These are phyloP conservation scores for Eragrostis tef DNA, from an alignment of 202 grass and related monocot genomes.

Conservation along the genomic window DNA sequence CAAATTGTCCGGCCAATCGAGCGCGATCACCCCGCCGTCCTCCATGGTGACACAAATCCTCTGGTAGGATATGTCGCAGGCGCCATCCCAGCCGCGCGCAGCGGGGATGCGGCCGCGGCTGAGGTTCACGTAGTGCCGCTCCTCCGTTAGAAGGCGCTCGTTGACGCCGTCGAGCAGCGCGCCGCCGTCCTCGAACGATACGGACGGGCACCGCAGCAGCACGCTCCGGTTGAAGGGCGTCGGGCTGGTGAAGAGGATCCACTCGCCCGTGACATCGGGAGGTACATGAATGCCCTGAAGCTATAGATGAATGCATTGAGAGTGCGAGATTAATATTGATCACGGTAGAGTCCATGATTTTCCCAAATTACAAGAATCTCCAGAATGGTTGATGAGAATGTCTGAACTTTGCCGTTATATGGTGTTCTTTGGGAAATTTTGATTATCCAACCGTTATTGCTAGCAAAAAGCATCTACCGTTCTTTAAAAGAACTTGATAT, in stretches of 20 bases:
- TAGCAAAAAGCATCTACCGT: not conserved
- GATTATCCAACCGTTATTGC: not conserved
- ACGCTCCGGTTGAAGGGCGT: constrained; percentile 91
- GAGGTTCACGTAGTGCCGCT: constrained; percentile 82
- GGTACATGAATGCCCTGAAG: constrained; percentile 16
- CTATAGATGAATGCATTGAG: not conserved
- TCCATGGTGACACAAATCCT: constrained; percentile 69
- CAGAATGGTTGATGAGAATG: constrained; percentile 9
- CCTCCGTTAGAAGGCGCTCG: constrained; percentile 70
- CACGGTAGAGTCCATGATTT: constrained; percentile 1
- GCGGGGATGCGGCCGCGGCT: constrained; percentile 58
- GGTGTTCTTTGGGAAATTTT: not conserved
- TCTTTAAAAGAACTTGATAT: not conserved
- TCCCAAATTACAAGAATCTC: constrained; percentile 2
- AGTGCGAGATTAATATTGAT: not conserved
- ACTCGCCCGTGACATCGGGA: constrained; percentile 60
- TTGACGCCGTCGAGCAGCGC: constrained; percentile 72
- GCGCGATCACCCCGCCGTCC: constrained; percentile 79
- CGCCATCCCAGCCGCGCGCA: constrained; percentile 3
- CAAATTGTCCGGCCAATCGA: constrained; percentile 90
- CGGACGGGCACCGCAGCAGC: constrained; percentile 83
- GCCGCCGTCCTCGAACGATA: constrained; percentile 83
- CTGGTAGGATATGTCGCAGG: constrained; percentile 63
- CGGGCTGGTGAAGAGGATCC: constrained; percentile 83
- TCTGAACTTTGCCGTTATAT: constrained; percentile 13